phyloP scores from a whole-genome alignment of 2,329 filamentous ascomycete genomes.

The Chaetomium sp. region DNA sequence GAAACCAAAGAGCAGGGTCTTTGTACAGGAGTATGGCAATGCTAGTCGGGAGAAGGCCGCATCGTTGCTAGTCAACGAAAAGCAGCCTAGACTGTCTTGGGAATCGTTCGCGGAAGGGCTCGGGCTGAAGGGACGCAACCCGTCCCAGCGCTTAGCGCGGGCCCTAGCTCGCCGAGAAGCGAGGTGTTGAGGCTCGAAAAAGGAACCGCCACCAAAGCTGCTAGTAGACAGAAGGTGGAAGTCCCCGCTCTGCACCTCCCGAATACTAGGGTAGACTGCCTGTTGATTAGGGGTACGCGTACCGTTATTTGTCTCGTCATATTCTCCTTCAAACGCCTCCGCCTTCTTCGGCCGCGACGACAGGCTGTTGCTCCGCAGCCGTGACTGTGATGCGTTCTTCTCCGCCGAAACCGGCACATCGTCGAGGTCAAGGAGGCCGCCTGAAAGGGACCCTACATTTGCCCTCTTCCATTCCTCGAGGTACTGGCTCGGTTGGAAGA shows the following conservation, averaged over 20 bases:
- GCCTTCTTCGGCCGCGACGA: slow-evolving; percentile 55
- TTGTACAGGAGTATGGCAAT: slow-evolving; percentile 30
- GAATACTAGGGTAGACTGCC: slow-evolving; percentile 25
- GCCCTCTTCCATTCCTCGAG: slow-evolving; percentile 75
- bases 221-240: slow-evolving; percentile 19
- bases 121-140: slow-evolving; percentile 30
- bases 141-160: slow-evolving; percentile 29
- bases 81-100: slow-evolving; percentile 29
- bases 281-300: slow-evolving; percentile 38
- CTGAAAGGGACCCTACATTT: slow-evolving; percentile 61
- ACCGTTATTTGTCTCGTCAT: slow-evolving; percentile 64
- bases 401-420: slow-evolving; percentile 45
- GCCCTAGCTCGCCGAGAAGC: slow-evolving; percentile 22
- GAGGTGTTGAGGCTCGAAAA: slow-evolving; percentile 27
- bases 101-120: slow-evolving; percentile 28
- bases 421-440: slow-evolving; percentile 62
- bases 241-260: slow-evolving; percentile 28
- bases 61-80: slow-evolving; percentile 30
- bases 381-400: slow-evolving; percentile 49
- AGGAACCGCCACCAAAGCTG: slow-evolving; percentile 16
- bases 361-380: slow-evolving; percentile 52
- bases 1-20: slow-evolving; percentile 18
- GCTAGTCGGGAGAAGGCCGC: slow-evolving; percentile 22
- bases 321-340: slow-evolving; percentile 67
- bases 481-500: slow-evolving; percentile 62